A percentile compares a stretch with the other conserved stretches of the same genome.
These are phyloP conservation scores for Kluyveromyces aestuarii DNA, from an alignment of 805 yeast genomes.

Conservation along the genomic window DNA sequence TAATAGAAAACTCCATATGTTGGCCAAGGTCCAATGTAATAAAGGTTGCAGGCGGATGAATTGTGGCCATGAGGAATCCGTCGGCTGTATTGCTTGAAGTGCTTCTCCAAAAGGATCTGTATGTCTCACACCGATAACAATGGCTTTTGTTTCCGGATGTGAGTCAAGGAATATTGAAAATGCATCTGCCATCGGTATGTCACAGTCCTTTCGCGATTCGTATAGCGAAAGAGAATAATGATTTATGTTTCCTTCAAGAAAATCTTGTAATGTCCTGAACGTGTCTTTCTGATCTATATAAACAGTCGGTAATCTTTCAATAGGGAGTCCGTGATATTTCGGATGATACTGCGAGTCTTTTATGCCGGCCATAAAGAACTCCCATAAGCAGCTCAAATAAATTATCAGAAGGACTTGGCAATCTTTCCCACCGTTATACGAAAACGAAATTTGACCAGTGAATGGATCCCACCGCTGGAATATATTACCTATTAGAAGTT, in stretches of 20 bases:
- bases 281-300: conserved; percentile 69
- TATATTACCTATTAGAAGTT: conserved; percentile 17
- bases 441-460: conserved; percentile 53
- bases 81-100: conserved; percentile 52
- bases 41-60: conserved; percentile 83
- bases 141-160: conserved; percentile 52
- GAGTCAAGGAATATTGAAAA: conserved; percentile 49
- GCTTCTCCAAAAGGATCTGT: conserved; percentile 76
- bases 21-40: conserved; percentile 74
- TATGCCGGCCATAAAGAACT: conserved; percentile 13
- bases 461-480: conserved; percentile 25
- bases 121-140: conserved; percentile 80
- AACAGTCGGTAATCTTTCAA: conserved; percentile 37
- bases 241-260: conserved; percentile 46
- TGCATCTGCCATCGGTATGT: conserved; percentile 52
- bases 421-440: conserved; percentile 96
- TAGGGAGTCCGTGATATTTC: conserved; percentile 18
- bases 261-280: conserved; percentile 60
- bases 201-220: conserved; percentile 24
- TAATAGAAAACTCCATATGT: conserved; percentile 77
- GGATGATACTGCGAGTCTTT: conserved; percentile 18
- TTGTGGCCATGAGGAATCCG: conserved; percentile 89
- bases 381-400: conserved; percentile 48
- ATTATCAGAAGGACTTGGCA: conserved; percentile 81
- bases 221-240: conserved; percentile 46